phyloP scores from a whole-genome alignment of 257 asterid species.

The Anisodus tanguticus region DNA sequence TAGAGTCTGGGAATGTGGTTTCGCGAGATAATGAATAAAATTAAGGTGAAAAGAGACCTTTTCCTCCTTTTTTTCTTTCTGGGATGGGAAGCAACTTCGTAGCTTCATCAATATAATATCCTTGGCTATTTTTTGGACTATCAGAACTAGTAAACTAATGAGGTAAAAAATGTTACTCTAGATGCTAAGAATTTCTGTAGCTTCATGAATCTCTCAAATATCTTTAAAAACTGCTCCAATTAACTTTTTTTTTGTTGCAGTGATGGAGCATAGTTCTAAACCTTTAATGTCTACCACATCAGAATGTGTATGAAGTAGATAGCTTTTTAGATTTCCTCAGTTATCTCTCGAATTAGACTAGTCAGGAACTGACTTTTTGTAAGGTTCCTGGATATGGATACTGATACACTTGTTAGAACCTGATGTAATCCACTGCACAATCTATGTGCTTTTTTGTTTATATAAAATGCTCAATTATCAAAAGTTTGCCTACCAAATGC shows the following conservation, averaged over 20 bases:
- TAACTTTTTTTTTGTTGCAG: not conserved
- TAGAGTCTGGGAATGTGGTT: not conserved
- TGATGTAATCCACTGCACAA: not conserved
- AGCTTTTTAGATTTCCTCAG: constrained; percentile 7
- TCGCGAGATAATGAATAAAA: not conserved
- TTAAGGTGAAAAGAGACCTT: not conserved
- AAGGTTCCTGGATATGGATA: not conserved
- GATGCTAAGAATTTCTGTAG: constrained; percentile 5
- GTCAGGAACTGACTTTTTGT: not conserved
- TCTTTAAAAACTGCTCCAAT: not conserved
- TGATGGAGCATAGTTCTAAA: not conserved
- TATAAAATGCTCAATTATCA: not conserved
- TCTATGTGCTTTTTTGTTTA: not conserved
- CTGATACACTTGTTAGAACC: not conserved
- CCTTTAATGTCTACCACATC: not conserved
- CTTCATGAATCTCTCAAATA: not conserved
- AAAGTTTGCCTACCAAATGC: not conserved
- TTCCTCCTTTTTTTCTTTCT: not conserved
- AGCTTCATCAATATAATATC: not conserved
- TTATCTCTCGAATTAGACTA: not conserved
- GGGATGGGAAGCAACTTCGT: not conserved
- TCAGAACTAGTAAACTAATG: not conserved
- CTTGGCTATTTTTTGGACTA: not conserved
- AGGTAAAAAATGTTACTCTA: not conserved
- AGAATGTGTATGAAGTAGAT: not conserved